Evolutionary conservation across 345 rosid genomes (phyloP).

Genomic region (Rhodomyrtus tomentosa): DNA sequence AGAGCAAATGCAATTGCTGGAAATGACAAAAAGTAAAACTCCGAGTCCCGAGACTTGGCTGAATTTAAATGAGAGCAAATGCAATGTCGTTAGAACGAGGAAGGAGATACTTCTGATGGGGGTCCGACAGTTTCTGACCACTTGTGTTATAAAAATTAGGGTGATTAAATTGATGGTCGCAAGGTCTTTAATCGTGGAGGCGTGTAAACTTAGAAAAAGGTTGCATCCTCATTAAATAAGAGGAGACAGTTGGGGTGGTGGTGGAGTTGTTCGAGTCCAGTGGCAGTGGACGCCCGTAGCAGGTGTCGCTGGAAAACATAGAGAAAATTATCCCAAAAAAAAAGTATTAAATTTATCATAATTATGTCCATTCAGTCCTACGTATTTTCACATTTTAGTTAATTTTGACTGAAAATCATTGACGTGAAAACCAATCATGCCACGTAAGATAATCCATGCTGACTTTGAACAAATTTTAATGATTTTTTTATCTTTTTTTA

Average conservation of each 20-base stretch:
- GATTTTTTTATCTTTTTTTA: too few species aligned
- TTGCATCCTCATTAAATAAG: neutral
- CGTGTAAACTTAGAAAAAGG: neutral
- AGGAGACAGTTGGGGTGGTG: neutral
- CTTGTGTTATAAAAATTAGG: neutral
- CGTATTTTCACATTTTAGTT: too few species aligned
- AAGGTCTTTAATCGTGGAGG: neutral
- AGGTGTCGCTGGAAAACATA: neutral
- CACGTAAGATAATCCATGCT: too few species aligned
- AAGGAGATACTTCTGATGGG: neutral
- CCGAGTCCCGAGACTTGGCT: neutral
- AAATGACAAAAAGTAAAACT: neutral
- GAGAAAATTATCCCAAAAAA: neutral
- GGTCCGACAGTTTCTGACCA: neutral
- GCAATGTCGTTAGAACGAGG: neutral
- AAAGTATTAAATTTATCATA: too few species aligned
- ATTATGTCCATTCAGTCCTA: too few species aligned
- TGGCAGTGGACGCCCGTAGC: neutral
- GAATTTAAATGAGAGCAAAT: neutral
- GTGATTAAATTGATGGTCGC: neutral
- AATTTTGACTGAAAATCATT: too few species aligned
- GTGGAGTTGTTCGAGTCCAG: neutral
- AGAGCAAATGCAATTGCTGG: neutral
- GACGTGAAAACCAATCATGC: too few species aligned
- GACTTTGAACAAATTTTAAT: too few species aligned